Evolutionary conservation across 2,329 filamentous ascomycete genomes (phyloP).

Genomic region (Aspergillus sp.): DNA sequence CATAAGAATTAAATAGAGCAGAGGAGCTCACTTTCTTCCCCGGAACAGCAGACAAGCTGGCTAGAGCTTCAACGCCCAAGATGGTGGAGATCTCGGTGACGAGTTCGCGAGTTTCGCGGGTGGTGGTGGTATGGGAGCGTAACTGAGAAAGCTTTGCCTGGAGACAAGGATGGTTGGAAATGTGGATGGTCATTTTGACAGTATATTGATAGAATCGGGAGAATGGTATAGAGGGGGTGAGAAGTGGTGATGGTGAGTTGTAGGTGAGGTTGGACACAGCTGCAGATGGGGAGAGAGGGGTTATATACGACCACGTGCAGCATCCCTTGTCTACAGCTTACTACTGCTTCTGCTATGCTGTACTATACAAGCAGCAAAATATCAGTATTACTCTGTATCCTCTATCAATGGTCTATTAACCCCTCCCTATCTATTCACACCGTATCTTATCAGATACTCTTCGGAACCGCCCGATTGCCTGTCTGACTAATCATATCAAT

Average conservation of each 20-base stretch:
- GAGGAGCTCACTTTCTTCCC: slow-evolving; percentile 49
- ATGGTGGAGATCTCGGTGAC: slow-evolving; percentile 83
- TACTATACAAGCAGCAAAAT: not conserved
- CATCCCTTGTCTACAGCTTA: not conserved
- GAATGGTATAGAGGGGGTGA: not conserved
- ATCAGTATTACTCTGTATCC: too few relatives aligned
- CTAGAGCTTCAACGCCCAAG: slow-evolving; percentile 73
- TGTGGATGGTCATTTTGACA: slow-evolving; percentile 46
- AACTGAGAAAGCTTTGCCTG: slow-evolving; percentile 84
- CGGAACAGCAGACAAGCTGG: slow-evolving; percentile 41
- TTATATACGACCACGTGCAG: slow-evolving; percentile 1
- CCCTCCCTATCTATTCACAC: too few relatives aligned
- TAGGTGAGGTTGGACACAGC: not conserved
- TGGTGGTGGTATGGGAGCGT: slow-evolving; percentile 62
- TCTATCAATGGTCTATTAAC: too few relatives aligned
- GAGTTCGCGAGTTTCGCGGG: slow-evolving; percentile 71
- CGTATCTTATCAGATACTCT: too few relatives aligned
- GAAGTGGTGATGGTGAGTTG: slow-evolving; percentile 1
- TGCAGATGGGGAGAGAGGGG: slow-evolving; percentile 2
- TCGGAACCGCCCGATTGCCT: too few relatives aligned
- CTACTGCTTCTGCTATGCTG: not conserved
- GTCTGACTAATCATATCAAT: too few relatives aligned
- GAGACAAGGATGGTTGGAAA: slow-evolving; percentile 81
- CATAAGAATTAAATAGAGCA: not conserved
- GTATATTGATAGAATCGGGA: not conserved